Conservation (phyloP, 495 filamentous ascomycete genomes). For the Daldinia loculata region DNA sequence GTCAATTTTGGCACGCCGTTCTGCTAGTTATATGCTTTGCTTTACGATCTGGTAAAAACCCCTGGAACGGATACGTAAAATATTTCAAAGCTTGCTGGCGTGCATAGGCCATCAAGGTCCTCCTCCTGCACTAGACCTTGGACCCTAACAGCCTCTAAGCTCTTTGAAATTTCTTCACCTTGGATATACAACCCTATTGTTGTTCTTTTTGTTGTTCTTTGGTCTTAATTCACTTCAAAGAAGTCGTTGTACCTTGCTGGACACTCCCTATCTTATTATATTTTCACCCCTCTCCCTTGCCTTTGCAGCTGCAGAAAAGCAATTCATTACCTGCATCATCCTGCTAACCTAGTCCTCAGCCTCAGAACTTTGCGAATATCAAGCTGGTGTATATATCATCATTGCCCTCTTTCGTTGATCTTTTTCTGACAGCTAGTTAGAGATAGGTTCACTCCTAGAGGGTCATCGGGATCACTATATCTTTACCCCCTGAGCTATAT, state of each 20-base stretch:
- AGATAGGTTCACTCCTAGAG: slow-evolving; percentile 6
- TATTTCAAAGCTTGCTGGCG: slow-evolving; percentile 1
- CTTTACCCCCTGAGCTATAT: slow-evolving; percentile 1
- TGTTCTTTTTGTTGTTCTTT: slow-evolving; percentile 20
- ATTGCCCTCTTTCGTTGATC: neutral
- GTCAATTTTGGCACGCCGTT: neutral
- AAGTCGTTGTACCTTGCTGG: slow-evolving; percentile 16
- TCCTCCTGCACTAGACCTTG: slow-evolving; percentile 11
- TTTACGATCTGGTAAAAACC: neutral
- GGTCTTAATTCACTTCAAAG: neutral
- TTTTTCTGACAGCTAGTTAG: slow-evolving; percentile 6
- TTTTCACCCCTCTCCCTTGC: neutral
- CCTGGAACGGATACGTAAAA: neutral
- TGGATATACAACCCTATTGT: slow-evolving; percentile 20
- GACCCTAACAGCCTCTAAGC: slow-evolving; percentile 15
- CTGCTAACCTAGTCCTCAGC: slow-evolving; percentile 22
- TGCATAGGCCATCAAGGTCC: slow-evolving; percentile 36
- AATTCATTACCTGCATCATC: slow-evolving; percentile 18
- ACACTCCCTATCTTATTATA: neutral
- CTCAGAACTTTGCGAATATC: neutral
- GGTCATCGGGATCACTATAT: neutral
- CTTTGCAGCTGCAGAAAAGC: slow-evolving; percentile 8
- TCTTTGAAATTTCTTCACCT: slow-evolving; percentile 6
- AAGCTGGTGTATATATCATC: slow-evolving; percentile 11
- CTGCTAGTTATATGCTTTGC: neutral